Base-by-base conservation (phyloP, 257 asterid species). In the Schizonepeta tenuifolia region DNA sequence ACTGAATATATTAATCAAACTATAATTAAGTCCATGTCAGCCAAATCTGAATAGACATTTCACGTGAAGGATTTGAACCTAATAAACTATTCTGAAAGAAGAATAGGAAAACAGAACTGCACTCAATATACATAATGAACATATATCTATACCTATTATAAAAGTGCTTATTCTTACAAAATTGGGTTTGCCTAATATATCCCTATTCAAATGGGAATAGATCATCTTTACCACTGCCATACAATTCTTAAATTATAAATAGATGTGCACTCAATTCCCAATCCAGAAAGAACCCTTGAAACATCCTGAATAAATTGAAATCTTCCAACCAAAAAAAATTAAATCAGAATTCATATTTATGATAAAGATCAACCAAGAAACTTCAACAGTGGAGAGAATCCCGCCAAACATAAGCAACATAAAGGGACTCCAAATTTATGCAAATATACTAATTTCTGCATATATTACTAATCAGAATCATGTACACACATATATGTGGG, bases 281-380 rank as follows among this genome's bases (percentile, higher is more conserved):
- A 31, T 36, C 50, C 13, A 38, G 6, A 53, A 36, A 62, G 24
- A 51, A 18, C 14, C 9, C 40, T 24, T 33, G 9, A 68, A 55
- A 71, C 18, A 35, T 40, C 63, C 59, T 9, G n/a, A 61, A 20
- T 12, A 31, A 46, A 55, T 3, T 21, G 22, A 38, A 3, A 7
- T 12, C 7, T 73, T 65, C 33, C 9, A 31, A 59, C 20, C 13
- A 33, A 36, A 18, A 51, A 49, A n/a, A n/a, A n/a, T n/a, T n/a
- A n/a, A 69, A 51, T 31, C 14, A 9, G 17, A 31, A 60, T 54
- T 38, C 28, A 9, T 13, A 65, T 28, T 9, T 7, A 35, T 7
- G 9, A 75, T 58, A 72, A 54, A 65, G 47, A 38, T 53, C 72
- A 70, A 57, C 21, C 33, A 53, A 61, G 14, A 57, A 21, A 18